These are phyloP conservation scores for Marasmius tenuissimus DNA, from an alignment of 1,284 basidiomycete species.

Conservation along the genomic window DNA sequence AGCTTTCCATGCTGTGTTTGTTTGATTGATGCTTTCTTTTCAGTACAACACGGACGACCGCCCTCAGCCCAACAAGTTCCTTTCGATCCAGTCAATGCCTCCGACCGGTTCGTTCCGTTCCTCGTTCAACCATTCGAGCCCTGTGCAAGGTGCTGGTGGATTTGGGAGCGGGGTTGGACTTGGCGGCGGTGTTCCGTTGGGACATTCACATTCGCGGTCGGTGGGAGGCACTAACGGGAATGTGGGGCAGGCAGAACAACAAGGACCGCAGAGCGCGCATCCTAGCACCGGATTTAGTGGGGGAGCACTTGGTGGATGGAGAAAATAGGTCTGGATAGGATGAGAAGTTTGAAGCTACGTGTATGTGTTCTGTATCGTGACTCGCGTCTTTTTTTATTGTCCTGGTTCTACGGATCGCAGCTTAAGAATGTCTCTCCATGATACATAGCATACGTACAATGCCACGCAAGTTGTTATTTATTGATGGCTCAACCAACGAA, in stretches of 20 bases:
- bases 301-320: constrained; percentile 2
- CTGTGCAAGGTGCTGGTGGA: neutral
- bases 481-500: too few species aligned
- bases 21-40: constrained; percentile 6
- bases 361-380: too few species aligned
- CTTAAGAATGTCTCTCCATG: too few species aligned
- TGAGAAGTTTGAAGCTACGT: too few species aligned
- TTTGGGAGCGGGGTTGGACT: neutral
- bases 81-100: constrained; percentile 73
- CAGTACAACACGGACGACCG: constrained; percentile 83
- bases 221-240: constrained; percentile 1
- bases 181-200: constrained; percentile 24
- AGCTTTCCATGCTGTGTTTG: constrained; percentile 2
- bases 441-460: too few species aligned
- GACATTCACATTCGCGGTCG: constrained; percentile 10
- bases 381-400: too few species aligned
- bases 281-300: neutral
- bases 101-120: constrained; percentile 42
- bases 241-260: constrained; percentile 1
- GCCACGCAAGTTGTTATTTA: too few species aligned
- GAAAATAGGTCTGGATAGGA: neutral
- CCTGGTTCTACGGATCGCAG: too few species aligned
- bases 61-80: constrained; percentile 74
- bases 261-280: constrained; percentile 26
- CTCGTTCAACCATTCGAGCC: constrained; percentile 56